A percentile compares a stretch with the other conserved stretches of the same genome.
Conservation (phyloP, 1,284 basidiomycete species). For the Rhodotorula sp. region DNA sequence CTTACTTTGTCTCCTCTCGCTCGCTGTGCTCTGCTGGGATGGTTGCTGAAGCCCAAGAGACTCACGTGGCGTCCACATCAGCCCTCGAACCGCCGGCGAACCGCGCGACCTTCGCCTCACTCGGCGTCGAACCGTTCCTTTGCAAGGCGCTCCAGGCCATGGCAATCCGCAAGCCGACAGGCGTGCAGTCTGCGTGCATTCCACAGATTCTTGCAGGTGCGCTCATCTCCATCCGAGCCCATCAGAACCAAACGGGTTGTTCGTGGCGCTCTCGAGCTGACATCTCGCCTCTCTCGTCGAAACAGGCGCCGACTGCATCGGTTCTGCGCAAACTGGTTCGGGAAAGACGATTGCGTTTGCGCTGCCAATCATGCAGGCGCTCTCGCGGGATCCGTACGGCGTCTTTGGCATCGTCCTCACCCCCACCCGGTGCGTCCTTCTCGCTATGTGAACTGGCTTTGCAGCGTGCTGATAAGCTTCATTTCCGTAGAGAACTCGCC, state of each 20-base stretch:
- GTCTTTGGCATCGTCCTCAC: constrained; percentile 91
- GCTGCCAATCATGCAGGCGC: constrained; percentile 85
- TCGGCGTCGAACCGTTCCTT: constrained; percentile 73
- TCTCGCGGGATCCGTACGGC: constrained; percentile 85
- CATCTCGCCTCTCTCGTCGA: constrained; percentile 34
- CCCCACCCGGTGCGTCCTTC: constrained; percentile 70
- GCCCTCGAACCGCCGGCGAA: not conserved
- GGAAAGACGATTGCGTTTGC: constrained; percentile 99
- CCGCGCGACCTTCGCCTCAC: constrained; percentile 56
- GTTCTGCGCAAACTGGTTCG: constrained; percentile 95
- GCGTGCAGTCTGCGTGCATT: constrained; percentile 86
- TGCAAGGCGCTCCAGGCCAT: constrained; percentile 71
- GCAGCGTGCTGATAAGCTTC: not conserved
- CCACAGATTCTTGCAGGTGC: constrained; percentile 77
- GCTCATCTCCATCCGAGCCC: constrained; percentile 43
- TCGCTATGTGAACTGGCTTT: not conserved
- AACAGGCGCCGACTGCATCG: constrained; percentile 86
- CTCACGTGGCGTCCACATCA: not conserved
- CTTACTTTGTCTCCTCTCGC: not conserved
- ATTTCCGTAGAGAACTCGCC: constrained; percentile 72
- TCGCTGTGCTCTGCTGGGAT: not conserved
- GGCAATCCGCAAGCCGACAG: constrained; percentile 81
- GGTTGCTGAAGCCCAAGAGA: not conserved
- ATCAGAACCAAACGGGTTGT: not conserved
- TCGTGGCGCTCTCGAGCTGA: constrained; percentile 35